Base-by-base conservation (phyloP, 2,329 filamentous ascomycete species). In the Aspergillus neoniger region DNA sequence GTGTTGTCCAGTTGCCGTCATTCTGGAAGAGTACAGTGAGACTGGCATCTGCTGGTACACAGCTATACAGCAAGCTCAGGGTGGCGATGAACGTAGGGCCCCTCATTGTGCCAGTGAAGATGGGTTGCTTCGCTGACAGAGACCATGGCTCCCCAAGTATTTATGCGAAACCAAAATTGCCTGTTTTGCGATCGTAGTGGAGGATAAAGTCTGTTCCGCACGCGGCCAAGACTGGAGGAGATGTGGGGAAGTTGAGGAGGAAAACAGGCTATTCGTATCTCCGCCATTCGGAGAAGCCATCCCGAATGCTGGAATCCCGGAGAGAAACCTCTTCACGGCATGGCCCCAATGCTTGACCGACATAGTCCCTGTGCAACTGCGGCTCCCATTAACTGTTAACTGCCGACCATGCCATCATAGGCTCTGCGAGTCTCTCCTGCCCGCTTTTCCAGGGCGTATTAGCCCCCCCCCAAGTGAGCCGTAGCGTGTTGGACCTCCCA, bases 171-270 rank as follows among this genome's bases (percentile, higher is more conserved):
- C 4, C 21, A 14, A 14, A 14, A 28, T 30, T 44, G 5, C 19
- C 19, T 12, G 39, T 19, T 12, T 14, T 12, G 25, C 19, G 2
- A 21, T 21, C n/a, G 15, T 21, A 21, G 41, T 10, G 17, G 41
- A 48, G 44, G 44, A 28, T 48, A 48, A 48, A 48, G 44, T 25
- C 44, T 48, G 44, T 48, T 48, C 44, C 44, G 44, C 21, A 48
- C 5, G 43, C 43, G 43, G 21, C 4, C 4, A 30, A 25, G 25
- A 47, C 43, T 48, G 44, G 44, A 41, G 44, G 44, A 41, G 23
- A 48, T 48, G 44, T 28, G 44, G 44, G 44, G 21, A 21, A 44
- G 41, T 44, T 44, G 28, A 30, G 28, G 28, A 30, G 28, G 28
- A 12, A 44, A 44, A 21, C 14, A 21, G 28, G 28, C 28, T 30